phyloP scores from a whole-genome alignment of 441 rosid species.

The Theobroma grandiflorum region DNA sequence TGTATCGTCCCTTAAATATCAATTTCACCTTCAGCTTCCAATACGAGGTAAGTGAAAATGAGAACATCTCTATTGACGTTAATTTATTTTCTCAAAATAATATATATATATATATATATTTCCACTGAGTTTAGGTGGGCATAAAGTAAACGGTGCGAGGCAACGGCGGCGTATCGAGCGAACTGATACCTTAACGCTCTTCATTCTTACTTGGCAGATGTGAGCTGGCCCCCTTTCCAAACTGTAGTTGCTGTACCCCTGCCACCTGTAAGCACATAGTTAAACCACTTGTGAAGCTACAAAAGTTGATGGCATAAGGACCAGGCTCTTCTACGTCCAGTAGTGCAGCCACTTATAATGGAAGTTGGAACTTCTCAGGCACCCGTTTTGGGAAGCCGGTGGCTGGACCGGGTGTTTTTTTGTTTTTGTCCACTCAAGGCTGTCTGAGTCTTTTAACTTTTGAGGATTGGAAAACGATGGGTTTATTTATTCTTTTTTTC shows the following conservation, averaged over 20 bases:
- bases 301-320: neutral
- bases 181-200: neutral
- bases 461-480: neutral
- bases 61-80: neutral
- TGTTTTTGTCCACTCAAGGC: neutral
- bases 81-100: neutral
- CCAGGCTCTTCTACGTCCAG: neutral
- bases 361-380: neutral
- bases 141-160: neutral
- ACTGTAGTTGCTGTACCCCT: neutral
- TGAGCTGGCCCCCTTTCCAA: neutral
- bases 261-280: neutral
- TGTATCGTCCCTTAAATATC: no score
- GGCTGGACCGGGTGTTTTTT: neutral
- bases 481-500: neutral
- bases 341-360: slow-evolving; percentile 5
- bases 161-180: neutral
- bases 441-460: neutral
- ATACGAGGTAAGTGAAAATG: neutral
- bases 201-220: neutral
- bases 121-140: neutral
- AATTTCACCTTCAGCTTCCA: no score
- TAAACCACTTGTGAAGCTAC: neutral
- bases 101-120: no score
- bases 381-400: slow-evolving; percentile 8